Base-by-base conservation (phyloP, 192 early-diverging fungal species). In the Piromyces sp. region DNA sequence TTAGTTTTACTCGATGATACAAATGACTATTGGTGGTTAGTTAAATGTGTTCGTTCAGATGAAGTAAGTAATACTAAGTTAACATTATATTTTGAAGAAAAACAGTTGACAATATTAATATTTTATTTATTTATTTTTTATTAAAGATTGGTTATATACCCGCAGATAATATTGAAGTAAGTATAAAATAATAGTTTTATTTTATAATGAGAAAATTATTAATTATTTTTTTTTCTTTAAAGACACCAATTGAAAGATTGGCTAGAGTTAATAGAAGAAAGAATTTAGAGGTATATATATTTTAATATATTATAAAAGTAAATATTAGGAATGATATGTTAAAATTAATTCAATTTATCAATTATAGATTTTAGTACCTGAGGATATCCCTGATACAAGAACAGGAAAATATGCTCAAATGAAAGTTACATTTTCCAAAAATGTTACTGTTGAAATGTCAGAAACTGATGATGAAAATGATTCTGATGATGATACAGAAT, bases 1-100 rank as follows among this genome's bases (percentile, higher is more conserved):
- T 82, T 96, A 81, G 92, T 92, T 79, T 85, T 96, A 51, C 84
- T 96, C 30, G 95, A 96, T 83, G 95, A 96, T 84, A 87, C 89
- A 30, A 96, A 96, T 84, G 92, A 91, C 13, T 96, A 96, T 86
- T 96, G 95, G 95, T 92, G 92, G 91, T 80, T 92, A 15, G 89
- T 92, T 42, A 26, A 68, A n/a, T 68, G 51, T 68, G 51, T 68
- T 68, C 51, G 51, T 68, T 68, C 51, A 11, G 26, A 68, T 68
- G 51, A 68, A 68, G 51, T 68, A 17, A 68, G 51, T 68, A 68
- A n/a, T n/a, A n/a, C n/a, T 87, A 89, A 81, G 9, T 6, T 88
- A 40, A 2, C 1, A 13, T 40, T 40, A 86, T 81, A 83, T 88
- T 80, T 87, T 92, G 89, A 85, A 33, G 9, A 33, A 33, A 33